These are phyloP conservation scores for Mortierella sp. DNA, from an alignment of 371 early-diverging fungal species.

Conservation along the genomic window DNA sequence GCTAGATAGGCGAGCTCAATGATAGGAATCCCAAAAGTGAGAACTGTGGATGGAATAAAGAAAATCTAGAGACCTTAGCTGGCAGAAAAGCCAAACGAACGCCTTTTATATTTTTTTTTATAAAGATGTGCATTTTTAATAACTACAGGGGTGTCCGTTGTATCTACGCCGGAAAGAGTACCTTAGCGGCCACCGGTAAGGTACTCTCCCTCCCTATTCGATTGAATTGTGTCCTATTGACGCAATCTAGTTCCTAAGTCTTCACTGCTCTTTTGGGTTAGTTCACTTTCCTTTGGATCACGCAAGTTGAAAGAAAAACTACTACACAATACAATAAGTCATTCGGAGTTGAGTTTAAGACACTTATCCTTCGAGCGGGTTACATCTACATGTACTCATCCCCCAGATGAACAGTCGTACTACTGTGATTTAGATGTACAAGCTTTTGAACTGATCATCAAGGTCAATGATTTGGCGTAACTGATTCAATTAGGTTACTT, in stretches of 20 bases:
- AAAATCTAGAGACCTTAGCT: not conserved
- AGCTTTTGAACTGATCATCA: too few species aligned
- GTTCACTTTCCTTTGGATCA: too few species aligned
- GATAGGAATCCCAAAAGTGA: not conserved
- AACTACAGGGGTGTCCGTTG: not conserved
- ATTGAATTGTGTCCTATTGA: not conserved
- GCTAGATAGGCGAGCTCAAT: too few species aligned
- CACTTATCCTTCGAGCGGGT: too few species aligned
- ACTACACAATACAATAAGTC: not conserved
- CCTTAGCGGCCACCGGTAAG: not conserved
- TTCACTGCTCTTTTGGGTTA: not conserved
- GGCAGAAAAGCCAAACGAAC: not conserved
- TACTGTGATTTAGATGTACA: too few species aligned
- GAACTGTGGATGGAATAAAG: not conserved
- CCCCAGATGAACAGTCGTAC: too few species aligned
- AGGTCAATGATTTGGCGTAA: too few species aligned
- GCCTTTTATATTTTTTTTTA: not conserved
- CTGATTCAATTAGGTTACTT: too few species aligned
- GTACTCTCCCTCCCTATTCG: not conserved
- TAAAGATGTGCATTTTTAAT: not conserved
- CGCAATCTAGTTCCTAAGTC: too few species aligned
- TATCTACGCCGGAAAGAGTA: not conserved
- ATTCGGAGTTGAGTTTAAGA: not conserved
- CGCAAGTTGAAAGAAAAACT: too few species aligned
- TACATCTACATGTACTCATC: too few species aligned